Evolutionary conservation across 139 green algal species (phyloP).

Genomic region (Chloropicon primus): DNA sequence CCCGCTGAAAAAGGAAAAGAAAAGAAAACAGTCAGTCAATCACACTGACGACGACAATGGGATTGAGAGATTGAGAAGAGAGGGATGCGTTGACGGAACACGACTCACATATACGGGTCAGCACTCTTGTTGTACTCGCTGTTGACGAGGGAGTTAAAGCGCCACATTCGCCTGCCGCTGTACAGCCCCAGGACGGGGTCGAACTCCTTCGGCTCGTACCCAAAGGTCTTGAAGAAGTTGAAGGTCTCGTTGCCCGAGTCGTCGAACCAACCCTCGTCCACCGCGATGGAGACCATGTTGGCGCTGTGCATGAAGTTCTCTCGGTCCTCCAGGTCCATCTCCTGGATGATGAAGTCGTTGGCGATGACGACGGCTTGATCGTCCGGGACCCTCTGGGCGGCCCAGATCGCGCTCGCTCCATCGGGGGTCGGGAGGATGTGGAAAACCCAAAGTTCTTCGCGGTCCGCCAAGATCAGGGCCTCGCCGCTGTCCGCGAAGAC

Average conservation of each 20-base stretch:
- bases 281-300: slow-evolving; percentile 6
- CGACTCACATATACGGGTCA: neutral
- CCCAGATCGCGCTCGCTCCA: slow-evolving; percentile 8
- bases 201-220: neutral
- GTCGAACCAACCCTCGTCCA: slow-evolving; percentile 5
- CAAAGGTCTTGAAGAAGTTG: slow-evolving; percentile 15
- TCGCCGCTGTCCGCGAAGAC: neutral
- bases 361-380: slow-evolving; percentile 14
- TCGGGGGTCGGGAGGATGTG: slow-evolving; percentile 2
- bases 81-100: neutral
- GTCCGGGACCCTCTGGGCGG: slow-evolving; percentile 14
- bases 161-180: neutral
- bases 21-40: slow-evolving; percentile 5
- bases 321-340: slow-evolving; percentile 10
- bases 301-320: slow-evolving; percentile 6
- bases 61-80: slow-evolving; percentile 6
- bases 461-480: neutral
- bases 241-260: neutral
- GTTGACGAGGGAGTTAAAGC: neutral
- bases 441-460: slow-evolving; percentile 7
- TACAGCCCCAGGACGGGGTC: neutral
- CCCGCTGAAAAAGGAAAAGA: neutral
- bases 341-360: slow-evolving; percentile 17
- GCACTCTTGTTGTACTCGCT: neutral
- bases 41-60: slow-evolving; percentile 7